Percentiles rank a stretch among this genome's conserved stretches.
phyloP scores from a whole-genome alignment of 306 rosid genomes.

The Carpinus viminea region DNA sequence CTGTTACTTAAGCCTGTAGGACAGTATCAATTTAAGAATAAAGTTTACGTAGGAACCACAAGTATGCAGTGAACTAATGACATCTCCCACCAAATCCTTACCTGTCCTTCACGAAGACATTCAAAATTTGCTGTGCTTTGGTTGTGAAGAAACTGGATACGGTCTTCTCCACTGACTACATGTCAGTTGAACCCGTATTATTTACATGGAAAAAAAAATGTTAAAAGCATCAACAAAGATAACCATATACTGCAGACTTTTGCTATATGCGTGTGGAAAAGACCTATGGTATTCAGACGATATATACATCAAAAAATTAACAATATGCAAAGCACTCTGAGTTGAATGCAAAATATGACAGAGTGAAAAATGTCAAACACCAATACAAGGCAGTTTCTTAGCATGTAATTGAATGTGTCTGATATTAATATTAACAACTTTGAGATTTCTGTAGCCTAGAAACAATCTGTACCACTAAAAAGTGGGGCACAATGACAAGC shows the following conservation, averaged over 20 bases:
- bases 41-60: slow-evolving; percentile 18
- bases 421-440: background rate
- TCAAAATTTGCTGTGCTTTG: slow-evolving; percentile 93
- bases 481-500: background rate
- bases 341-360: background rate
- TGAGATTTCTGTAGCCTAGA: background rate
- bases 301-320: background rate
- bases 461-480: background rate
- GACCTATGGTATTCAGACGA: background rate
- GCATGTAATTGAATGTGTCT: background rate
- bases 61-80: slow-evolving; percentile 32
- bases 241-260: background rate
- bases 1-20: slow-evolving; percentile 68
- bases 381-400: background rate
- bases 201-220: slow-evolving; percentile 13
- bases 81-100: slow-evolving; percentile 42
- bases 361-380: background rate
- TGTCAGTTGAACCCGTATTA: slow-evolving; percentile 25
- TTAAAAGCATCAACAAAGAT: slow-evolving; percentile 14
- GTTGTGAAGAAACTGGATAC: slow-evolving; percentile 90
- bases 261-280: background rate
- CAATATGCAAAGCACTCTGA: background rate
- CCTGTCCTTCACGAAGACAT: slow-evolving; percentile 70
- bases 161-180: slow-evolving; percentile 90
- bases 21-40: slow-evolving; percentile 46